A percentile compares a stretch with the other conserved stretches of the same genome.
These are phyloP conservation scores for Brassica nigra DNA, from an alignment of 345 rosid species.

Conservation along the genomic window DNA sequence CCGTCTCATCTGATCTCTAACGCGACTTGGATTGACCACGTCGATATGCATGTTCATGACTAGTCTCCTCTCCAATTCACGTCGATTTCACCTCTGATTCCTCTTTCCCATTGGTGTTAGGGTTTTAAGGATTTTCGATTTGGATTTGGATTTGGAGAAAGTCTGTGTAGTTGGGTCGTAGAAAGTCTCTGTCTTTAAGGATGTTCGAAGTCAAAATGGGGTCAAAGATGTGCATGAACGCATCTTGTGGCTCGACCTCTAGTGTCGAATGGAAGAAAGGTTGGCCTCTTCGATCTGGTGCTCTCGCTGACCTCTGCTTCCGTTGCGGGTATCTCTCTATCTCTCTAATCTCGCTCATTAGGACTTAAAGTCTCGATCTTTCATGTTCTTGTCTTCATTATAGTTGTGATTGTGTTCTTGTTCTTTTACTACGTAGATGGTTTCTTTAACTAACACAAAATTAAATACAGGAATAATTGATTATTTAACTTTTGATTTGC, in stretches of 20 bases:
- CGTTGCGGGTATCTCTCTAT: conserved; percentile 69
- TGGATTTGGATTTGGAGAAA: conserved; percentile 23
- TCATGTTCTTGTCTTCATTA: neutral
- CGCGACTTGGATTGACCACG: conserved; percentile 38
- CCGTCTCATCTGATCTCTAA: conserved; percentile 4
- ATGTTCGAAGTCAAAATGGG: conserved; percentile 51
- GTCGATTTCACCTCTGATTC: conserved; percentile 40
- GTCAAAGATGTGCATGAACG: conserved; percentile 80
- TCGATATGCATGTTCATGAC: conserved; percentile 42
- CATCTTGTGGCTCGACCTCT: conserved; percentile 51
- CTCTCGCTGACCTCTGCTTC: conserved; percentile 71
- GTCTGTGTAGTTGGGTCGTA: neutral
- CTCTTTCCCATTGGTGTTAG: neutral
- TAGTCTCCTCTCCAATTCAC: conserved; percentile 35
- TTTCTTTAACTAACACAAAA: neutral
- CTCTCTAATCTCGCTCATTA: neutral
- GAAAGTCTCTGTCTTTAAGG: neutral
- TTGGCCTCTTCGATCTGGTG: conserved; percentile 88
- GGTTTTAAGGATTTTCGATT: conserved; percentile 35
- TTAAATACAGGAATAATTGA: neutral
- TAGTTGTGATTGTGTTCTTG: conserved; percentile 6
- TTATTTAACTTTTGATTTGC: neutral
- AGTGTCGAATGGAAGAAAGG: conserved; percentile 78
- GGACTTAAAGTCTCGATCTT: conserved; percentile 14
- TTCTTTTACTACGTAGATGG: conserved; percentile 2